Percentiles rank a stretch among this genome's conserved stretches.
phyloP scores from a whole-genome alignment of 768 basidiomycete genomes.

The Lactarius tabidus region DNA sequence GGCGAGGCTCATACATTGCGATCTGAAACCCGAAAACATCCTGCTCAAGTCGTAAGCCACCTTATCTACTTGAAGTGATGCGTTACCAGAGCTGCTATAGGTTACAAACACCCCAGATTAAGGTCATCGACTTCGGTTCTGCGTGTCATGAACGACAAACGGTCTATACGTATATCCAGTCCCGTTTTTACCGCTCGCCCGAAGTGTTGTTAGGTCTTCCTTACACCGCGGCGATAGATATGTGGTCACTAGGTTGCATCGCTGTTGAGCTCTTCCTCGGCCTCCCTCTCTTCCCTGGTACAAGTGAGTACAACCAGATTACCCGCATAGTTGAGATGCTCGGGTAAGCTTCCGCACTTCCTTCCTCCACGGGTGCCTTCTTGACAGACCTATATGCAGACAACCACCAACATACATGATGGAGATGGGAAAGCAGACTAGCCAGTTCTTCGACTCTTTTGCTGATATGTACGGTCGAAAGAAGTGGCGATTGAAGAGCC shows the following conservation, averaged over 20 bases:
- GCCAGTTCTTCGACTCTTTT: constrained; percentile 85
- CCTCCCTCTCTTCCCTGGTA: constrained; percentile 94
- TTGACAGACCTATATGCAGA: constrained; percentile 38
- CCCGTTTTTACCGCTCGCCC: constrained; percentile 96
- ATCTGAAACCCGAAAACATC: constrained; percentile 98
- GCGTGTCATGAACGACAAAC: constrained; percentile 99
- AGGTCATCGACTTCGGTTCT: constrained; percentile 98
- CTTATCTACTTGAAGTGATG: constrained; percentile 7
- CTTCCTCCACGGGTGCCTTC: constrained; percentile 9
- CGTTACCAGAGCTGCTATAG: constrained; percentile 39
- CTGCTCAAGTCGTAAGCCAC: constrained; percentile 81
- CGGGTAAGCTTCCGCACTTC: constrained; percentile 56
- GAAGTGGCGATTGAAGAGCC: constrained; percentile 80
- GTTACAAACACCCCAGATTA: constrained; percentile 95
- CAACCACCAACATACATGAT: constrained; percentile 90
- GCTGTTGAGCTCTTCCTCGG: constrained; percentile 98
- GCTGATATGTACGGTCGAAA: constrained; percentile 75
- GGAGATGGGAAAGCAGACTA: constrained; percentile 92
- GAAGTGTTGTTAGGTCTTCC: constrained; percentile 94
- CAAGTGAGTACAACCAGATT: constrained; percentile 98
- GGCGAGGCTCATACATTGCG: constrained; percentile 94
- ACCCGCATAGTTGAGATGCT: constrained; percentile 98
- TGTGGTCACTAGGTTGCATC: constrained; percentile 99
- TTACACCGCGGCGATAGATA: constrained; percentile 94
- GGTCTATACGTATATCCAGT: constrained; percentile 99